Evolutionary conservation across 2,329 filamentous ascomycete species (phyloP).

Genomic region (Aspergillus pseudoterreus): DNA sequence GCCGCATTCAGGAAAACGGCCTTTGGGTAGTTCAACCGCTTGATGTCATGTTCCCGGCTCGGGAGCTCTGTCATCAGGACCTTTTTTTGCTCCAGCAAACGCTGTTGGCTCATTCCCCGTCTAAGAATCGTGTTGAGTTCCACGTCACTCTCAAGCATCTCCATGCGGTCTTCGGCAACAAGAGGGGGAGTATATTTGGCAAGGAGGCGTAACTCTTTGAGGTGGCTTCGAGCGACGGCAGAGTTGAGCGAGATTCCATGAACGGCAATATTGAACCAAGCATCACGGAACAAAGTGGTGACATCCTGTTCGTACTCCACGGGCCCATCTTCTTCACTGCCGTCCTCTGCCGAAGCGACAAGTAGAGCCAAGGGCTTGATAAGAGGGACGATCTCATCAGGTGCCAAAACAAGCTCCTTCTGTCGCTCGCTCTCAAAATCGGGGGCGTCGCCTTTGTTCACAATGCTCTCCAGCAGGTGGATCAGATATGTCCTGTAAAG

Average conservation of each 20-base stretch:
- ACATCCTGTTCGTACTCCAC: constrained; percentile 61
- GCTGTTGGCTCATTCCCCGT: constrained; percentile 73
- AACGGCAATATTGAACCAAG: constrained; percentile 97
- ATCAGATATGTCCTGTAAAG: constrained; percentile 80
- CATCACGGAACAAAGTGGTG: constrained; percentile 74
- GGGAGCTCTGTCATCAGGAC: constrained; percentile 71
- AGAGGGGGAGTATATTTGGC: constrained; percentile 84
- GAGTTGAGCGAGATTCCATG: constrained; percentile 82
- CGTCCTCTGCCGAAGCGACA: constrained; percentile 53
- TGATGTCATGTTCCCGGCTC: constrained; percentile 72
- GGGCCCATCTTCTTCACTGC: constrained; percentile 23
- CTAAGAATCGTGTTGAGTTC: constrained; percentile 92
- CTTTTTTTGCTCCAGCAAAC: constrained; percentile 73
- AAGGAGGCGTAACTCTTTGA: constrained; percentile 75
- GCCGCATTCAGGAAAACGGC: constrained; percentile 89
- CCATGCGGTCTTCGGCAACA: constrained; percentile 81
- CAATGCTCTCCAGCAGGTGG: constrained; percentile 78
- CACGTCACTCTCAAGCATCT: constrained; percentile 91
- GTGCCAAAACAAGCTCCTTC: constrained; percentile 75
- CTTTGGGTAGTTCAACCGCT: constrained; percentile 79
- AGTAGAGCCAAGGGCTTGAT: constrained; percentile 83
- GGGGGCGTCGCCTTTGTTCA: constrained; percentile 84
- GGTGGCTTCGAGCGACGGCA: constrained; percentile 66
- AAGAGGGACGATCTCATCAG: constrained; percentile 81
- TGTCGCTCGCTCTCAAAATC: constrained; percentile 70